Base-by-base conservation (phyloP, 768 basidiomycete species). In the Hypholoma sublateritium region DNA sequence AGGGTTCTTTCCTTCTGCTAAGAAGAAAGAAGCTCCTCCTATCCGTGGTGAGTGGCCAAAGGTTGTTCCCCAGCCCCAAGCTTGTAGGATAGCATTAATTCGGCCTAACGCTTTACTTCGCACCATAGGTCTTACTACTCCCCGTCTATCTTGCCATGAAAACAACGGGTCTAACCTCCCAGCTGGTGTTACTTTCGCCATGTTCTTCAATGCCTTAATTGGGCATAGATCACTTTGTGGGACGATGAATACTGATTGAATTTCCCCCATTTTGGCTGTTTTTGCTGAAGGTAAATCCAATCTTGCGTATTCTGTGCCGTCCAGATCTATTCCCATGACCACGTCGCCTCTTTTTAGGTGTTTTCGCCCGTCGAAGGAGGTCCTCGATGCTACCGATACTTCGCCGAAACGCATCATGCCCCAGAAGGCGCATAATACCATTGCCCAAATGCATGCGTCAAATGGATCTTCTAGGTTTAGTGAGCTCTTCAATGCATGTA, bases 381-480 rank as follows among this genome's bases (percentile, higher is more conserved):
- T 14, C 4, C 25, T 21, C 14, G 70, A 50, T 9, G 43, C 32
- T 0, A 75, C 72, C 0, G 74, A 61, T 0, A 72, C 67, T 57
- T 79, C 75, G 0, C 76, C 73, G 48, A 77, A 73, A 0, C 69
- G 61, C 69, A 74, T 71, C 54, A 76, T 56, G 4, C 75, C 75
- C 67, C 68, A 78, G 60, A 79, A 77, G 1, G 73, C 72, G 50
- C 68, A 76, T 0, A 53, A 22, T 0, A 69, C 68, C 48, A 70
- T 68, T 0, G 76, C 75, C 74, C 74, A 77, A 1, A 77, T 52
- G 34, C 72, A 75, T 0, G 76, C 74, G 47, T 78, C 75, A 48
- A 78, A 79, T 0, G 73, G 62, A 8, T 69, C 47, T 0, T 45
- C 4, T 0, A 74, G 46, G 34, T 67, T 45, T 0, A 77, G 67